Percentiles rank a stretch among this genome's conserved stretches.
These are phyloP conservation scores for Byssochlamys sp. DNA, from an alignment of 2,329 filamentous ascomycete genomes.

Conservation along the genomic window DNA sequence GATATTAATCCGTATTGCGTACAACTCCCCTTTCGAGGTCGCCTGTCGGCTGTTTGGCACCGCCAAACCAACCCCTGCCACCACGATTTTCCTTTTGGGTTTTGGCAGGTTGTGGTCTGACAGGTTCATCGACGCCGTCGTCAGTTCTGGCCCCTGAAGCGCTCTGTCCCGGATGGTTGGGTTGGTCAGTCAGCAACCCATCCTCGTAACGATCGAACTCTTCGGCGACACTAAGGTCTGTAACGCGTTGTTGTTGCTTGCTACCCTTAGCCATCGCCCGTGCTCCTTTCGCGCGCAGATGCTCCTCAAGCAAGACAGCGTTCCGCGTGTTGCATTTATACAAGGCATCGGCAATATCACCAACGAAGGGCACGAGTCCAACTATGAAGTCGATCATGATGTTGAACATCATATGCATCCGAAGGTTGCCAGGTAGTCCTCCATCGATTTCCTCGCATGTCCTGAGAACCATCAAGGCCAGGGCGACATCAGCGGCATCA, in stretches of 20 bases:
- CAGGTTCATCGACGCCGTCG: conserved; percentile 3
- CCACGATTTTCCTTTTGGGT: conserved; percentile 15
- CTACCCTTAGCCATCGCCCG: conserved; percentile 17
- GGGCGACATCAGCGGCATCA: conserved; percentile 61
- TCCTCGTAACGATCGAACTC: conserved; percentile 29
- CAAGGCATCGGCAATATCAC: conserved; percentile 38
- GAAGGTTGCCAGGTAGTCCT: conserved; percentile 52
- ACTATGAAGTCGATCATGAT: conserved; percentile 46
- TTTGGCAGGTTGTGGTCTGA: conserved; percentile 16
- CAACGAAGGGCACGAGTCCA: conserved; percentile 43
- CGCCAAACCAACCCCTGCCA: conserved; percentile 21
- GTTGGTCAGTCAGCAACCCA: conserved; percentile 13
- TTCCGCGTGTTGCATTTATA: conserved; percentile 43
- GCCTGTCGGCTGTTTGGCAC: conserved; percentile 14
- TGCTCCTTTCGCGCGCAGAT: conserved; percentile 33
- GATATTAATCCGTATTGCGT: background rate
- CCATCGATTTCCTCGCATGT: conserved; percentile 67
- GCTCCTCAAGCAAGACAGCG: conserved; percentile 35
- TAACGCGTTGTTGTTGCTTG: conserved; percentile 14
- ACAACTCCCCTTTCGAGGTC: conserved; percentile 15
- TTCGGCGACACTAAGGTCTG: conserved; percentile 30
- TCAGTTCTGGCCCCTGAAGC: conserved; percentile 1
- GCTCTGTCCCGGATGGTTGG: conserved; percentile 6
- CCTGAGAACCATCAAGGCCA: conserved; percentile 66
- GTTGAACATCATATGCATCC: conserved; percentile 69